Evolutionary conservation across 352 stramenopile genomes (phyloP), one percentile per base, ranked within the genome.

Genomic region (Phytophthora tentaculata): DNA sequence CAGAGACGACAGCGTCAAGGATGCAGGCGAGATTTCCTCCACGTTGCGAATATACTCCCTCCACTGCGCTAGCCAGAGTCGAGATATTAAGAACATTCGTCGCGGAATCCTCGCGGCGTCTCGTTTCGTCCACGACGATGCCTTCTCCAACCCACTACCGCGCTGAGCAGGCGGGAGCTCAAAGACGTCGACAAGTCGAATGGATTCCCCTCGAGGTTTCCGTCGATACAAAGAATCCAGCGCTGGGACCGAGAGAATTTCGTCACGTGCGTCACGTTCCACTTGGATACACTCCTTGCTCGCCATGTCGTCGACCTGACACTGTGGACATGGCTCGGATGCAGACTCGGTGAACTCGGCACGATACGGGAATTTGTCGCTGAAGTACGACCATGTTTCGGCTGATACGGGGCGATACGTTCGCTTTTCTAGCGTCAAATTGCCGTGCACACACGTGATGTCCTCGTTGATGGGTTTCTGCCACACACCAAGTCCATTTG

Each of bases 1-100:
- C 4, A 92, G 61, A 7, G 64, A 52, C 5, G 72, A 74, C 9
- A 64, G 68, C 0, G 62, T 71, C 13, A 93, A 61, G 19, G 63
- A 45, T 0, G 71, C 47, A 9, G 85, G 85, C 7, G 44, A 50
- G 12, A 73, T 51, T 44, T 78, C 54, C 19, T 90, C 73, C n/a
- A 94, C 74, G 52, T 93, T 77, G 17, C 82, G 83, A 67, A 95
- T 91, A 51, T 93, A 92, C 28, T 79, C 69, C 35, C 84, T 80
- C 87, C 87, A 95, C 17, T 78, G 63, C 24, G 62, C 22, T 43
- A 92, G 77, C 87, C 87, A 95, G 2, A 20, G 55, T n/a, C 74
- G 69, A 35, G 76, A 70, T 0, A 95, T 60, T 17, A 95, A 49
- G 67, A 91, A 93, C 71, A 91, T 74, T 16, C 74, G 78, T 5